Percentiles rank a stretch among this genome's conserved stretches.
These are phyloP conservation scores for Prunus yedoensis DNA, from an alignment of 331 rosid genomes.

Conservation along the genomic window DNA sequence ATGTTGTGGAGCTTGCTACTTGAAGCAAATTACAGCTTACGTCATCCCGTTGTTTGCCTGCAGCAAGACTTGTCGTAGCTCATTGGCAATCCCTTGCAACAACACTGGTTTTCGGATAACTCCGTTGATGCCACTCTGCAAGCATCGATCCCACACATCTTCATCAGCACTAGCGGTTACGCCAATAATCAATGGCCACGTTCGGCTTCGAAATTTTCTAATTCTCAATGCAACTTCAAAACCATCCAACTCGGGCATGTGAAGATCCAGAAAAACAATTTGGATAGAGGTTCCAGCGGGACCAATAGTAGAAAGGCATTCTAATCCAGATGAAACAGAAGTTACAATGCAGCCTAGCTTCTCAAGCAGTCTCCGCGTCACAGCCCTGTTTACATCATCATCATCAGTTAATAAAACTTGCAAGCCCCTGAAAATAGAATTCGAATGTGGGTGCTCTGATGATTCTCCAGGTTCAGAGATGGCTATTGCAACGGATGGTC, in stretches of 20 bases:
- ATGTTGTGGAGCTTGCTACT: conserved; percentile 38
- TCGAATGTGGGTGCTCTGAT: conserved; percentile 59
- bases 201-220: conserved; percentile 71
- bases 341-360: conserved; percentile 84
- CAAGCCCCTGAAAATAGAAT: conserved; percentile 69
- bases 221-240: conserved; percentile 76
- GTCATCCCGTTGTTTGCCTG: conserved; percentile 57
- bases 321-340: conserved; percentile 76
- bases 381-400: conserved; percentile 87
- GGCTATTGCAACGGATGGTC: conserved; percentile 64
- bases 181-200: conserved; percentile 79
- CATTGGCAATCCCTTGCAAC: conserved; percentile 69
- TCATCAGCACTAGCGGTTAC: conserved; percentile 60
- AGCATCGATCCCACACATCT: conserved; percentile 70
- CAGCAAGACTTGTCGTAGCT: conserved; percentile 63
- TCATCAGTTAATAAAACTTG: conserved; percentile 76
- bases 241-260: conserved; percentile 82
- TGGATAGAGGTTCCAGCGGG: conserved; percentile 60
- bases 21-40: conserved; percentile 24
- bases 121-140: conserved; percentile 72
- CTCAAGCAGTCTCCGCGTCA: conserved; percentile 78
- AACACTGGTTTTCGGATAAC: conserved; percentile 67
- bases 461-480: conserved; percentile 79
- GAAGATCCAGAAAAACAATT: conserved; percentile 82
- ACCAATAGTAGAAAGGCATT: conserved; percentile 71